Conservation (phyloP, 2,329 filamentous ascomycete species). For the Pestalotiopsis sp. region DNA sequence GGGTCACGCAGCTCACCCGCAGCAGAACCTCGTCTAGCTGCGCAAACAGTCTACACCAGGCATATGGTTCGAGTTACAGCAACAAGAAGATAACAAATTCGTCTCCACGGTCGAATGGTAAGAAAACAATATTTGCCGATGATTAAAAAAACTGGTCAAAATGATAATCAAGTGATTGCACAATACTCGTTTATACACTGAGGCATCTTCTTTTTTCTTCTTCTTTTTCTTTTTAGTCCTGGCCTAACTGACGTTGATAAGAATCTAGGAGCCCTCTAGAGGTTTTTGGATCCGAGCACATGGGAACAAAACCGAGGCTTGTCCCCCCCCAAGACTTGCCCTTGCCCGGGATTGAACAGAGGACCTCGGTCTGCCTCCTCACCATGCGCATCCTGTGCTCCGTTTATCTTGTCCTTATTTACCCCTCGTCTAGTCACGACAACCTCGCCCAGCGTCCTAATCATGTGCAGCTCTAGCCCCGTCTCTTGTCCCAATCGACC, state of each 20-base stretch:
- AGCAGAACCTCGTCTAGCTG: too few species aligned
- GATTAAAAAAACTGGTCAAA: background rate
- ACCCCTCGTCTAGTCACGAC: background rate
- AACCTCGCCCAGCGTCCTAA: background rate
- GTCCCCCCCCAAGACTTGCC: background rate
- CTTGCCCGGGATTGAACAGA: background rate
- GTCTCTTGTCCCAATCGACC: background rate
- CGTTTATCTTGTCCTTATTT: background rate
- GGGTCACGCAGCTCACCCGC: too few species aligned
- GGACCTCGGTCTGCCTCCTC: background rate
- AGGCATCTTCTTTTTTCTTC: background rate
- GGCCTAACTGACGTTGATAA: background rate
- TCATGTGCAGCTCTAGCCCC: background rate
- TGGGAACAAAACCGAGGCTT: background rate
- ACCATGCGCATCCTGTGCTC: background rate
- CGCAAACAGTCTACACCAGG: too few species aligned
- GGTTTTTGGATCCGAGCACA: background rate
- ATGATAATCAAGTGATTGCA: background rate
- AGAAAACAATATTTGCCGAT: too few species aligned
- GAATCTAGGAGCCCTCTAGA: too few species aligned
- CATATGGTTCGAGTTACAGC: too few species aligned
- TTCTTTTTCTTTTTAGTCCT: background rate
- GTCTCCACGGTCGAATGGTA: too few species aligned
- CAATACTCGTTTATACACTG: background rate
- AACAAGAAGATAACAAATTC: too few species aligned